Evolutionary conservation across 768 basidiomycete species (phyloP).

Genomic region (Pleurotus citrinopileatus): DNA sequence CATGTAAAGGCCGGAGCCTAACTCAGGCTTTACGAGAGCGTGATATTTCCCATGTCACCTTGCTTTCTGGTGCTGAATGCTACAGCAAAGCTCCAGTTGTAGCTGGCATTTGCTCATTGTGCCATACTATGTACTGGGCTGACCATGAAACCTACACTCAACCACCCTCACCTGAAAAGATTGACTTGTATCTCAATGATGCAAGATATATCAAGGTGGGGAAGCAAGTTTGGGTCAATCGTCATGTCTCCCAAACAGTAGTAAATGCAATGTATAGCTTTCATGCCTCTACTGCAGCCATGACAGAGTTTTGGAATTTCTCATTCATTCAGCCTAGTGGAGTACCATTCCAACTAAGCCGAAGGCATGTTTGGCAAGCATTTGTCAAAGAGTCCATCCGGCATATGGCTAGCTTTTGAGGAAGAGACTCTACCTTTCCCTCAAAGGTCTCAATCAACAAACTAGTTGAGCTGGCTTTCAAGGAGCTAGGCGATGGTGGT

Average conservation of each 20-base stretch:
- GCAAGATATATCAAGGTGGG: conserved; percentile 16
- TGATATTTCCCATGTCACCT: conserved; percentile 15
- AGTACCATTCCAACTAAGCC: conserved; percentile 5
- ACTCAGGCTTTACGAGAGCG: not conserved
- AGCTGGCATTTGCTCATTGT: conserved; percentile 15
- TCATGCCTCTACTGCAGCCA: conserved; percentile 18
- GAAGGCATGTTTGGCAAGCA: conserved; percentile 16
- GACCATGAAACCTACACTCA: conserved; percentile 17
- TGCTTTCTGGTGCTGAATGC: conserved; percentile 11
- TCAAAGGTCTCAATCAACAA: conserved; percentile 9
- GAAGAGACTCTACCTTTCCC: not conserved
- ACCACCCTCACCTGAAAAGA: not conserved
- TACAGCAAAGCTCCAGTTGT: conserved; percentile 13
- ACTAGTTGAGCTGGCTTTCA: conserved; percentile 7
- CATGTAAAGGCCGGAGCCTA: not conserved
- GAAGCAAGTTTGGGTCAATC: conserved; percentile 15
- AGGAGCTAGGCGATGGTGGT: conserved; percentile 9
- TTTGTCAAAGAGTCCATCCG: conserved; percentile 21
- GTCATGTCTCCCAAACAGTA: conserved; percentile 13
- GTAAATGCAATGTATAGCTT: conserved; percentile 17
- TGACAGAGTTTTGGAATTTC: conserved; percentile 15
- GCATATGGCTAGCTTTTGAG: conserved; percentile 10
- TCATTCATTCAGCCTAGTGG: conserved; percentile 7
- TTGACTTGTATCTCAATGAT: conserved; percentile 13
- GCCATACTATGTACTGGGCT: conserved; percentile 16